phyloP scores from a whole-genome alignment of 75 land plant species.

The Isoetes taiwanensis region DNA sequence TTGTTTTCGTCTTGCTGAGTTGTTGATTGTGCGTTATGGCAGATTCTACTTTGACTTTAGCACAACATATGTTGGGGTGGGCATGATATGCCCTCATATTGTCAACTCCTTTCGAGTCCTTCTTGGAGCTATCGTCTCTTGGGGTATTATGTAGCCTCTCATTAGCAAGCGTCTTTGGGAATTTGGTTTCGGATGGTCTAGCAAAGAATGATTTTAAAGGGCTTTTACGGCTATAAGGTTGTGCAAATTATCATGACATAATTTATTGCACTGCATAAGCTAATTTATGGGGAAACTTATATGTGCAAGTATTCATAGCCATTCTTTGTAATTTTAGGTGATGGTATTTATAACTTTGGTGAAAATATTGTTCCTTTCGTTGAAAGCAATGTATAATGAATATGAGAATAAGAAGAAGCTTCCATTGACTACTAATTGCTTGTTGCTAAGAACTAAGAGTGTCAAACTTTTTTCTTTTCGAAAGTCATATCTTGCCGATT shows the following conservation, averaged over 20 bases:
- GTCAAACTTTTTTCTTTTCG: no score
- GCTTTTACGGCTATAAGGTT: conserved; percentile 93
- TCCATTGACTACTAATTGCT: no score
- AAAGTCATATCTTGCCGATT: no score
- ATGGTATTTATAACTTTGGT: conserved; percentile 70
- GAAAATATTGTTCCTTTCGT: conserved; percentile 34
- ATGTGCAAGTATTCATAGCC: conserved; percentile 56
- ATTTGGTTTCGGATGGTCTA: conserved; percentile 52
- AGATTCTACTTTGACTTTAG: conserved; percentile 85
- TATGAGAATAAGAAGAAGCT: conserved; percentile 5
- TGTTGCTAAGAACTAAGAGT: no score
- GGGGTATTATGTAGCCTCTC: conserved; percentile 95
- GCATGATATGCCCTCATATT: conserved; percentile 84
- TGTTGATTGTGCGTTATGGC: conserved; percentile 12
- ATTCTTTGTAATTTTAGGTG: conserved; percentile 60
- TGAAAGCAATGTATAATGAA: conserved; percentile 21
- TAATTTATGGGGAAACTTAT: no score
- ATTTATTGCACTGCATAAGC: no score
- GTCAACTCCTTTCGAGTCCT: conserved; percentile 63
- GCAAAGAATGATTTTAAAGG: conserved; percentile 48
- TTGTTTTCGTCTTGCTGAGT: neutral
- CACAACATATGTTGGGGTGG: conserved; percentile 74
- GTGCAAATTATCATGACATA: neutral
- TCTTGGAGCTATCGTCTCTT: conserved; percentile 79
- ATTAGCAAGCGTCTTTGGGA: conserved; percentile 40